Base-by-base conservation (phyloP, 2,329 filamentous ascomycete genomes). In the Microsporum audouinii region DNA sequence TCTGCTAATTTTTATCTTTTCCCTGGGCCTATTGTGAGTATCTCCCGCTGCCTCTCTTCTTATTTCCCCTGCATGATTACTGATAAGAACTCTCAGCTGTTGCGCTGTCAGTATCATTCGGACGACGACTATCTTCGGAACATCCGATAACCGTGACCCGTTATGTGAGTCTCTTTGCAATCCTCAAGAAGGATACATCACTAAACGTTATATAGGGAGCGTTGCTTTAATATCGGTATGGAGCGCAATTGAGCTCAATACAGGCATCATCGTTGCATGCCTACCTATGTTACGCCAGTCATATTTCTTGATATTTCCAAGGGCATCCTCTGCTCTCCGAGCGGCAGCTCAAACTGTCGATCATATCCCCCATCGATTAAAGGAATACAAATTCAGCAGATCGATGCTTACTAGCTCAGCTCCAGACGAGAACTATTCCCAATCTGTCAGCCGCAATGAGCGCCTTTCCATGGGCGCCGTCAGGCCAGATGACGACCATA, bases 241-340 rank as follows among this genome's bases (percentile, higher is more conserved):
- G 73, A 74, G 71, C 23, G 69, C 71, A 7, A 65, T 76, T 39
- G 75, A 77, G 67, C 68, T 69, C 31, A 72, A 72, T 58, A 66
- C 70, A 8, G 72, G 67, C 23, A 70, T 75, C 31, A 71, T 73
- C 31, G 74, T 72, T 60, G 71, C 74, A n/a, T 75, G 72, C 59
- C 68, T 76, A 3, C 74, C 74, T 7, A 73, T 74, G 67, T 68
- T 71, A 47, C 68, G 71, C 47, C 66, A 68, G n/a, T 67, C 70
- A 0, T 66, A 75, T 7, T 61, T 63, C 39, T 61, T 64, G 5
- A 34, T 65, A 3, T 66, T 68, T 36, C 66, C 66, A 1, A 56
- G 53, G 10, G 61, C 67, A 38, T 64, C 65, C 39, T 47, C 59
- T 60, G 12, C 31, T 4, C 8, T 55, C 6, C 5, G 33, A 6